A percentile compares a stretch with the other conserved stretches of the same genome.
Evolutionary conservation across 2,329 filamentous ascomycete genomes (phyloP).

Genomic region (Pyrenophora graminea): DNA sequence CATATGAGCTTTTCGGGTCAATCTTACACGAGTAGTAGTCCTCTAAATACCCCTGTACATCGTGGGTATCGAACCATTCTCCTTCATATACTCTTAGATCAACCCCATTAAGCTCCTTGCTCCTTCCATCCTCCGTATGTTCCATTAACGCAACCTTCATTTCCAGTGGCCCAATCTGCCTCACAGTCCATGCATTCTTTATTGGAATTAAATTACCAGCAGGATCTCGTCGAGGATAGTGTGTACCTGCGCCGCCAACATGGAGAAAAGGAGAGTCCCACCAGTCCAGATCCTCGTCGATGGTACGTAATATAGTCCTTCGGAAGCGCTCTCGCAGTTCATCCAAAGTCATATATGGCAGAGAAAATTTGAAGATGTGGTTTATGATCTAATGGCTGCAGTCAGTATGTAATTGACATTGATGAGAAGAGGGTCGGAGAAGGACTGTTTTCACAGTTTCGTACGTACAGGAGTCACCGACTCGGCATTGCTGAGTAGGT

Average conservation of each 20-base stretch:
- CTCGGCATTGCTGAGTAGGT: slow-evolving; percentile 58
- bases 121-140: slow-evolving; percentile 22
- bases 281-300: slow-evolving; percentile 59
- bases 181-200: slow-evolving; percentile 38
- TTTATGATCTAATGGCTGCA: slow-evolving; percentile 25
- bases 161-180: slow-evolving; percentile 41
- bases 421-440: background rate
- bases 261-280: slow-evolving; percentile 66
- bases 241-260: slow-evolving; percentile 70
- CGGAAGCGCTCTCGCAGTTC: slow-evolving; percentile 49
- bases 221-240: slow-evolving; percentile 56
- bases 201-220: slow-evolving; percentile 43
- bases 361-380: slow-evolving; percentile 71
- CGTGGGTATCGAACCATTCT: slow-evolving; percentile 76
- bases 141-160: slow-evolving; percentile 30
- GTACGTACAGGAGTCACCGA: slow-evolving; percentile 24
- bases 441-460: background rate
- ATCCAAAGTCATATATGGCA: slow-evolving; percentile 58
- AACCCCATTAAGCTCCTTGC: slow-evolving; percentile 45
- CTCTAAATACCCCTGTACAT: slow-evolving; percentile 74
- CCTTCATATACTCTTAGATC: slow-evolving; percentile 68
- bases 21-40: slow-evolving; percentile 64
- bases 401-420: background rate
- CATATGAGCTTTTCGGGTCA: slow-evolving; percentile 62
- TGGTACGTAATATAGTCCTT: slow-evolving; percentile 44